phyloP scores from a whole-genome alignment of 257 asterid species.

The Penstemon eatonii region DNA sequence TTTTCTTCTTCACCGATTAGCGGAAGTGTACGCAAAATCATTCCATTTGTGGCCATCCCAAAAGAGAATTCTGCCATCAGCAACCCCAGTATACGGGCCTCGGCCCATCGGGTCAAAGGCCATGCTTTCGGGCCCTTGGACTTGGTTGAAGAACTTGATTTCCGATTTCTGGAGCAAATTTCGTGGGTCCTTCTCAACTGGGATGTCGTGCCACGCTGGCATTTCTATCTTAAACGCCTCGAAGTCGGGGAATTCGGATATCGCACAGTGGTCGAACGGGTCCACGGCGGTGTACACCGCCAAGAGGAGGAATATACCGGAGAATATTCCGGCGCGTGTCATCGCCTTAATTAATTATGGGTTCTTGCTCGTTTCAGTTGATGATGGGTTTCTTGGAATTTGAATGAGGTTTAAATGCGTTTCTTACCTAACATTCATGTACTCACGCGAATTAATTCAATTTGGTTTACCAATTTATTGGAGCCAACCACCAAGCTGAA shows the following conservation, averaged over 20 bases:
- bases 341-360: conserved; percentile 22
- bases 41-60: conserved; percentile 82
- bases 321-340: conserved; percentile 43
- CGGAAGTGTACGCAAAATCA: conserved; percentile 86
- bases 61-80: conserved; percentile 83
- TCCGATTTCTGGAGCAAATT: conserved; percentile 82
- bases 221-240: conserved; percentile 56
- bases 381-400: background rate
- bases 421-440: too few relatives aligned
- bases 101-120: conserved; percentile 82
- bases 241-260: conserved; percentile 66
- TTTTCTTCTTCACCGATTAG: conserved; percentile 57
- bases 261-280: conserved; percentile 72
- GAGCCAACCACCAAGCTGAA: too few relatives aligned
- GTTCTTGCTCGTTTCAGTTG: conserved; percentile 2
- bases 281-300: conserved; percentile 88
- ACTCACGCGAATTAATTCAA: too few relatives aligned
- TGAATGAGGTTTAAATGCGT: too few relatives aligned
- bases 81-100: conserved; percentile 92
- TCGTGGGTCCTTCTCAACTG: conserved; percentile 52
- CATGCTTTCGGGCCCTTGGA: conserved; percentile 92
- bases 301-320: conserved; percentile 48
- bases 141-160: conserved; percentile 67
- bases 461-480: too few relatives aligned
- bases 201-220: conserved; percentile 75